phyloP scores from a whole-genome alignment of 2,329 filamentous ascomycete species.

The Coniella lustricola region DNA sequence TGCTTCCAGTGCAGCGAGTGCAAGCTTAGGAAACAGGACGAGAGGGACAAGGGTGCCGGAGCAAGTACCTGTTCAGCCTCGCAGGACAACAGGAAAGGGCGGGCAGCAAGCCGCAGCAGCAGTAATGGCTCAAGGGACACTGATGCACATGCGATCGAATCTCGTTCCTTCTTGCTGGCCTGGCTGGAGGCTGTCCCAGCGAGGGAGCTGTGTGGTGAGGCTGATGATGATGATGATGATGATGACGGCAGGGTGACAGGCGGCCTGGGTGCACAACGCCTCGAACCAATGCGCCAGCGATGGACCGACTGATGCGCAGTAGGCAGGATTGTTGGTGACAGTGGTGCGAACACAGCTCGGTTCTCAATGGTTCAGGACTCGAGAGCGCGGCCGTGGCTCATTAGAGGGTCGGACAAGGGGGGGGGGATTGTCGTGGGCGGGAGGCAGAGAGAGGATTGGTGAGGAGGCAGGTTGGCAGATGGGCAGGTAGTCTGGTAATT shows the following conservation, averaged over 20 bases:
- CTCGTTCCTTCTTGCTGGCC: constrained; percentile 8
- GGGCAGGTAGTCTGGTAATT: constrained; percentile 4
- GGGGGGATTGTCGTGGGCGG: constrained; percentile 9
- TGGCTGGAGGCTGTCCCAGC: background rate
- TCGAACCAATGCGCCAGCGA: constrained; percentile 9
- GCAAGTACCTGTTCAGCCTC: constrained; percentile 18
- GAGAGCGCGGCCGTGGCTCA: constrained; percentile 9
- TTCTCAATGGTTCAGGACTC: constrained; percentile 6
- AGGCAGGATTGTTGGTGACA: constrained; percentile 7
- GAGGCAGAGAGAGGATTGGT: constrained; percentile 5
- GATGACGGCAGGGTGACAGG: constrained; percentile 1
- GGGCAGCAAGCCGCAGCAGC: constrained; percentile 11
- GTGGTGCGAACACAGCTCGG: constrained; percentile 12
- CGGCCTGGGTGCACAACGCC: constrained; percentile 3
- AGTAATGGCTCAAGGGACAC: constrained; percentile 14
- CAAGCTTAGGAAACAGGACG: constrained; percentile 1
- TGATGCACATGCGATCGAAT: constrained; percentile 15
- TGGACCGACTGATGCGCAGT: constrained; percentile 8
- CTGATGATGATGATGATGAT: constrained; percentile 2
- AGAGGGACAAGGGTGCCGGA: background rate
- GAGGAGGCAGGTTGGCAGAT: constrained; percentile 5
- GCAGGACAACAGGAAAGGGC: constrained; percentile 13
- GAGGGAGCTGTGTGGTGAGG: too few species aligned
- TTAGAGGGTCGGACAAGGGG: constrained; percentile 13
- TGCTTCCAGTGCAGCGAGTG: background rate